Percentiles rank a stretch among this genome's conserved stretches.
These are phyloP conservation scores for Neopestalotiopsis sp. DNA, from an alignment of 2,329 filamentous ascomycete species.

Conservation along the genomic window DNA sequence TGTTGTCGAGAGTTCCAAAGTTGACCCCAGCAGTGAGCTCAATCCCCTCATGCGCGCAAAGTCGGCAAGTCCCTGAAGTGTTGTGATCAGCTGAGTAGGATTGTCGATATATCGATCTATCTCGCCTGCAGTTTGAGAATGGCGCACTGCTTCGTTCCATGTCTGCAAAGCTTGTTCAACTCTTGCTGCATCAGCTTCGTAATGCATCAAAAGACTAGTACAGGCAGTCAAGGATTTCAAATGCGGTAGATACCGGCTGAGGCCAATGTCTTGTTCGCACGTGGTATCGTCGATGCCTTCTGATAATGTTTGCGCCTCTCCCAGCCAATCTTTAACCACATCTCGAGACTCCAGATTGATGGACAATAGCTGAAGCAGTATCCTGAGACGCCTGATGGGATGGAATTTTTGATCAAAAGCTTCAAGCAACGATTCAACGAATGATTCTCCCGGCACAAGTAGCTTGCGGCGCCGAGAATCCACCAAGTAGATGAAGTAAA, in stretches of 20 bases:
- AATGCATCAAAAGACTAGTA: slow-evolving; percentile 47
- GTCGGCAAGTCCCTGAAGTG: slow-evolving; percentile 57
- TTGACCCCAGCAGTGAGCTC: slow-evolving; percentile 49
- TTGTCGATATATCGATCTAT: slow-evolving; percentile 55
- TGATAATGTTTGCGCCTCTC: slow-evolving; percentile 45
- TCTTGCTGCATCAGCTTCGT: slow-evolving; percentile 39
- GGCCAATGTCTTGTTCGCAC: slow-evolving; percentile 50
- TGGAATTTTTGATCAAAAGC: slow-evolving; percentile 56
- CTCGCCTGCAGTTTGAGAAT: slow-evolving; percentile 45
- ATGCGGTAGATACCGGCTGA: slow-evolving; percentile 54
- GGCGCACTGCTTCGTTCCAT: slow-evolving; percentile 51
- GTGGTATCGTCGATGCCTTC: slow-evolving; percentile 42
- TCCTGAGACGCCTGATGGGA: slow-evolving; percentile 58
- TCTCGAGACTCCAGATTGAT: slow-evolving; percentile 53
- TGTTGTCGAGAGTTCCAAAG: slow-evolving; percentile 51
- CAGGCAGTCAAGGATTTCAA: slow-evolving; percentile 52
- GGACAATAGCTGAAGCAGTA: slow-evolving; percentile 54
- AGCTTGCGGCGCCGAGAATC: slow-evolving; percentile 38
- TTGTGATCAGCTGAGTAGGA: slow-evolving; percentile 52
- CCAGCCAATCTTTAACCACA: slow-evolving; percentile 44
- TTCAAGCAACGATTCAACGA: slow-evolving; percentile 52
- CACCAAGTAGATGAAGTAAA: slow-evolving; percentile 54
- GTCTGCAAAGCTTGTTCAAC: slow-evolving; percentile 43
- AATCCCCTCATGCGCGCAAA: slow-evolving; percentile 58
- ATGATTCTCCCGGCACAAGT: slow-evolving; percentile 50